Conservation (phyloP, 768 basidiomycete genomes). For the Chalciporus piperatus region DNA sequence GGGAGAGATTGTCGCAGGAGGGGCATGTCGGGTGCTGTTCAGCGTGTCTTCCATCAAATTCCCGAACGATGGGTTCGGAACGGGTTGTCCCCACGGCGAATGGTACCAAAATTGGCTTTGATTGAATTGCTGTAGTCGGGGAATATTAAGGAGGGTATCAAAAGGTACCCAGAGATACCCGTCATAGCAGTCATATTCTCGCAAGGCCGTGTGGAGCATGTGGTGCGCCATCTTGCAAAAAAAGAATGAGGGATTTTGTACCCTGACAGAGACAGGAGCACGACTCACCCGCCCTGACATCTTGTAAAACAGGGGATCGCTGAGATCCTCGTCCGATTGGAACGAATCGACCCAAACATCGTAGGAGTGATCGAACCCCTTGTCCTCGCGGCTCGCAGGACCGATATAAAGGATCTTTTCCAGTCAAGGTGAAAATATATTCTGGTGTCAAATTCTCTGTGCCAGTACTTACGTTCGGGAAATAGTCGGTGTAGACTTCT, state of each 20-base stretch:
- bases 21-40: conserved; percentile 33
- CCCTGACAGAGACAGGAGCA: not conserved
- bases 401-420: conserved; percentile 48
- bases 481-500: conserved; percentile 46
- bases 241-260: conserved; percentile 3
- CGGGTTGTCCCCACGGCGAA: conserved; percentile 42
- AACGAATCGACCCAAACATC: conserved; percentile 50
- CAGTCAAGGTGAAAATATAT: not conserved
- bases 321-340: conserved; percentile 42
- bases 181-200: conserved; percentile 43
- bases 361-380: conserved; percentile 47
- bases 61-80: conserved; percentile 38
- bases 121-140: conserved; percentile 45
- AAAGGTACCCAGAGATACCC: conserved; percentile 55
- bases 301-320: conserved; percentile 34
- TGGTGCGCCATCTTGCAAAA: conserved; percentile 45
- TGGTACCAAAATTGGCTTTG: conserved; percentile 49
- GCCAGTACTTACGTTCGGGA: conserved; percentile 42
- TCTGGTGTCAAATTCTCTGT: not conserved
- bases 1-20: conserved; percentile 42
- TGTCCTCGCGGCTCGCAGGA: conserved; percentile 44
- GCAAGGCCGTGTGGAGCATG: conserved; percentile 48
- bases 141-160: conserved; percentile 48
- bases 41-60: conserved; percentile 9
- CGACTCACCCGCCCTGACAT: conserved; percentile 43